phyloP scores from a whole-genome alignment of 306 rosid genomes.

The Lagenaria siceraria region DNA sequence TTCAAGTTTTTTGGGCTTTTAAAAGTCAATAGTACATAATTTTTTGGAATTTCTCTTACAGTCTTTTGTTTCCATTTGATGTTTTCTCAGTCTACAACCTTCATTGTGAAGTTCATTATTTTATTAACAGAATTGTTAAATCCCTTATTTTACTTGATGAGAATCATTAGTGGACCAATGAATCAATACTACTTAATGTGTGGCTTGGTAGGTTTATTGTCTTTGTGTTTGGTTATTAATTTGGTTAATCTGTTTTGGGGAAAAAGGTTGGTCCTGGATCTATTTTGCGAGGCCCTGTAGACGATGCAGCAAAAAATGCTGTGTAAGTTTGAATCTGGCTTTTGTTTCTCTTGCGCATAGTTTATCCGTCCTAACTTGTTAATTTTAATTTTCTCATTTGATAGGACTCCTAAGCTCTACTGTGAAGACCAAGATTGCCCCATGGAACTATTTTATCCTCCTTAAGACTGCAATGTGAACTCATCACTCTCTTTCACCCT shows the following conservation, averaged over 20 bases:
- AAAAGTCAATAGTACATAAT: neutral
- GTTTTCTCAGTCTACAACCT: neutral
- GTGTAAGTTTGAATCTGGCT: conserved; percentile 46
- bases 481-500: conserved; percentile 88
- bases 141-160: conserved; percentile 2
- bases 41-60: neutral
- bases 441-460: conserved; percentile 68
- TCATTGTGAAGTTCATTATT: neutral
- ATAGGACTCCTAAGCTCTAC: conserved; percentile 76
- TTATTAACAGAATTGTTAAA: neutral
- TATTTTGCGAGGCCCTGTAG: conserved; percentile 86
- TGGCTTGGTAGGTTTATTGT: neutral
- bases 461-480: conserved; percentile 98
- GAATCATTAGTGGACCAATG: neutral
- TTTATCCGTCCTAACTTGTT: conserved; percentile 8
- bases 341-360: neutral
- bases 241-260: conserved; percentile 14
- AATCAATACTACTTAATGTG: neutral
- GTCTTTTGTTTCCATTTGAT: neutral
- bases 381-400: conserved; percentile 14
- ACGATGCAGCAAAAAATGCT: conserved; percentile 61
- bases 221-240: conserved; percentile 2
- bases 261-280: conserved; percentile 91
- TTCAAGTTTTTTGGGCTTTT: neutral
- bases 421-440: conserved; percentile 74